A percentile compares a stretch with the other conserved stretches of the same genome.
Conservation (phyloP, 768 basidiomycete species). For the Suillus tomentosus region DNA sequence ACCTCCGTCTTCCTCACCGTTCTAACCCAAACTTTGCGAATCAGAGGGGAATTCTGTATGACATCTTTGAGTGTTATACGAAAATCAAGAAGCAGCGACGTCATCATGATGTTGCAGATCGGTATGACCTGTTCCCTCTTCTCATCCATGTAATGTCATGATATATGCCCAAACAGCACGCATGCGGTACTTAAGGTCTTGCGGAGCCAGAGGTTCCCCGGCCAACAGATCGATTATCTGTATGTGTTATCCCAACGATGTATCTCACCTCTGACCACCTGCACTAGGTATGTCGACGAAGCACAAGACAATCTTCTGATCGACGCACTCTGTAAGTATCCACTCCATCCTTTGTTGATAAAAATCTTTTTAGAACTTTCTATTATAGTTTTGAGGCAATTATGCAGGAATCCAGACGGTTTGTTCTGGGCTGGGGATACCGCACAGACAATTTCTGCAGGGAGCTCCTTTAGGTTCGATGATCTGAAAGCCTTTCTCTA, state of each 20-base stretch:
- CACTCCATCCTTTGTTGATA: neutral
- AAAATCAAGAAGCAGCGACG: slow-evolving; percentile 43
- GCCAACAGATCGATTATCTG: slow-evolving; percentile 56
- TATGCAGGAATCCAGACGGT: slow-evolving; percentile 68
- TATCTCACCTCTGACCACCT: neutral
- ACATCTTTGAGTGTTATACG: slow-evolving; percentile 53
- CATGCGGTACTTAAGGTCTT: slow-evolving; percentile 48
- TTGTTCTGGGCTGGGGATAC: slow-evolving; percentile 83
- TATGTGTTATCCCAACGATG: slow-evolving; percentile 30
- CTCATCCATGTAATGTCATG: neutral
- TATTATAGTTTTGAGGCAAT: slow-evolving; percentile 53
- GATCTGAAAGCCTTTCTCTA: slow-evolving; percentile 70
- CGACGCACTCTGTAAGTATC: slow-evolving; percentile 54
- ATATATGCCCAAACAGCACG: slow-evolving; percentile 38
- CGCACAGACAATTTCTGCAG: slow-evolving; percentile 74
- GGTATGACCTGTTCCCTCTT: slow-evolving; percentile 35
- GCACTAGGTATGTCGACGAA: slow-evolving; percentile 68
- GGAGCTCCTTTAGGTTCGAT: slow-evolving; percentile 71
- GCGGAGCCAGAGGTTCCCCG: slow-evolving; percentile 18
- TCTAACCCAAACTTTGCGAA: slow-evolving; percentile 56
- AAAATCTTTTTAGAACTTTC: neutral
- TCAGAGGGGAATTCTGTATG: slow-evolving; percentile 50
- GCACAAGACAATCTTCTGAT: slow-evolving; percentile 72
- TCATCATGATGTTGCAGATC: slow-evolving; percentile 61
- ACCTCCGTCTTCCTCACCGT: slow-evolving; percentile 51